Evolutionary conservation across 441 rosid species (phyloP).

Genomic region (Syzygium syzygioides): DNA sequence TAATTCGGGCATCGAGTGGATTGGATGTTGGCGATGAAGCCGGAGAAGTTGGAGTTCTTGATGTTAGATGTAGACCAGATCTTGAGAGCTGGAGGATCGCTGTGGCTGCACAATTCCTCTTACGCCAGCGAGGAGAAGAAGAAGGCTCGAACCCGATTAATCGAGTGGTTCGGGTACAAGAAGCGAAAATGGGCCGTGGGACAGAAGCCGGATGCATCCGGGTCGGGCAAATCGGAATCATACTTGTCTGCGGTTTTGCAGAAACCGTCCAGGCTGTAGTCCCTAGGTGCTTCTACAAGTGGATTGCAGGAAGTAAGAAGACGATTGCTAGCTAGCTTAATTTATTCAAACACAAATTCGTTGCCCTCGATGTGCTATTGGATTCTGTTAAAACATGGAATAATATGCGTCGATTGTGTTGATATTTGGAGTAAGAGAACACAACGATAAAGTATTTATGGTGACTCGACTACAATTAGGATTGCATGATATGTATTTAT

Average conservation of each 20-base stretch:
- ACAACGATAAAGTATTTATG: not conserved
- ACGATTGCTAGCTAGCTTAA: not conserved
- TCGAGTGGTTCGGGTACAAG: constrained; percentile 80
- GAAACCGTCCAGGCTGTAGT: constrained; percentile 53
- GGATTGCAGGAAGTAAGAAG: constrained; percentile 21
- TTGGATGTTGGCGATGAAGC: constrained; percentile 53
- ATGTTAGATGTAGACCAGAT: constrained; percentile 85
- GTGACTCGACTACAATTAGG: not conserved
- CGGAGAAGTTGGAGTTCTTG: constrained; percentile 79
- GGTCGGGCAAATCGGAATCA: not conserved
- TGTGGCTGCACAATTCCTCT: constrained; percentile 73
- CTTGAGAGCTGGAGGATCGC: constrained; percentile 67
- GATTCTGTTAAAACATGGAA: constrained; percentile 19
- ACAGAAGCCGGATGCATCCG: constrained; percentile 56
- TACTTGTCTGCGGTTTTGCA: not conserved
- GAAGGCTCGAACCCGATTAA: constrained; percentile 52
- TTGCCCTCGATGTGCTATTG: constrained; percentile 11
- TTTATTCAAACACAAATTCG: constrained; percentile 1
- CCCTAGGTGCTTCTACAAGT: not conserved
- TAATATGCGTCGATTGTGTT: constrained; percentile 8
- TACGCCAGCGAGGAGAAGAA: constrained; percentile 60
- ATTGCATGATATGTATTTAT: not conserved
- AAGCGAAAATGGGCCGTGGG: constrained; percentile 93
- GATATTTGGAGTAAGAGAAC: not conserved
- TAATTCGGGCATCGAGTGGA: constrained; percentile 57